Conservation (phyloP, 805 yeast species). For the Cyberlindnera americana region DNA sequence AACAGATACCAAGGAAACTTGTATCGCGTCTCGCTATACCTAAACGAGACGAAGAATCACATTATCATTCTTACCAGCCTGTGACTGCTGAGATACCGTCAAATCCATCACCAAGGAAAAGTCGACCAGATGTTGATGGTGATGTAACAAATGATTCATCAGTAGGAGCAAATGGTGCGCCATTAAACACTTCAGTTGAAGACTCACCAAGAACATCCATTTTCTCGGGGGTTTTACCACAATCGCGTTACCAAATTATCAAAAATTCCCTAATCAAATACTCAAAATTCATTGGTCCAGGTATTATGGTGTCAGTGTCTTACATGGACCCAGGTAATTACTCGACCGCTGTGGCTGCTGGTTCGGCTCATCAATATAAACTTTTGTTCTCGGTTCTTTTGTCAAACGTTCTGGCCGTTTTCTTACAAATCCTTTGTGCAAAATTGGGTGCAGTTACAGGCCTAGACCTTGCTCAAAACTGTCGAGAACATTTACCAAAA, state of each 20-base stretch:
- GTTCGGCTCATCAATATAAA: slow-evolving; percentile 81
- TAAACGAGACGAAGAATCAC: slow-evolving; percentile 8
- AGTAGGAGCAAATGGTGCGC: too few relatives aligned
- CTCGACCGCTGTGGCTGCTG: slow-evolving; percentile 91
- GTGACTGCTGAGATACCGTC: background rate
- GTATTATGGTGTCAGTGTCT: slow-evolving; percentile 90
- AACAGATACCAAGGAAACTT: slow-evolving; percentile 11
- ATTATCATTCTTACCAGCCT: slow-evolving; percentile 13
- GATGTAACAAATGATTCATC: too few relatives aligned
- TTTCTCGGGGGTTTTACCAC: background rate
- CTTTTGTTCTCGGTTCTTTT: slow-evolving; percentile 73
- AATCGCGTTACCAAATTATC: slow-evolving; percentile 13
- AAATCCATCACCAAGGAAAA: background rate
- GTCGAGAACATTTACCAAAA: slow-evolving; percentile 68
- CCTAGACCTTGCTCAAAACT: slow-evolving; percentile 81
- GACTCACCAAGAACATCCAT: too few relatives aligned
- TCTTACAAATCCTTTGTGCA: slow-evolving; percentile 80
- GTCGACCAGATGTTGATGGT: background rate
- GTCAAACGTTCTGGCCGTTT: slow-evolving; percentile 82
- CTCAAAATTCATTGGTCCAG: slow-evolving; percentile 82
- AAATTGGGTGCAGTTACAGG: slow-evolving; percentile 95
- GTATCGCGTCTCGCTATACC: slow-evolving; percentile 4
- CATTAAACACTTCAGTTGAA: background rate
- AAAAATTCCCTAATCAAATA: slow-evolving; percentile 41
- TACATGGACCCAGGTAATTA: slow-evolving; percentile 98